These are phyloP conservation scores for Nissolia schottii DNA, from an alignment of 306 rosid species.

Conservation along the genomic window DNA sequence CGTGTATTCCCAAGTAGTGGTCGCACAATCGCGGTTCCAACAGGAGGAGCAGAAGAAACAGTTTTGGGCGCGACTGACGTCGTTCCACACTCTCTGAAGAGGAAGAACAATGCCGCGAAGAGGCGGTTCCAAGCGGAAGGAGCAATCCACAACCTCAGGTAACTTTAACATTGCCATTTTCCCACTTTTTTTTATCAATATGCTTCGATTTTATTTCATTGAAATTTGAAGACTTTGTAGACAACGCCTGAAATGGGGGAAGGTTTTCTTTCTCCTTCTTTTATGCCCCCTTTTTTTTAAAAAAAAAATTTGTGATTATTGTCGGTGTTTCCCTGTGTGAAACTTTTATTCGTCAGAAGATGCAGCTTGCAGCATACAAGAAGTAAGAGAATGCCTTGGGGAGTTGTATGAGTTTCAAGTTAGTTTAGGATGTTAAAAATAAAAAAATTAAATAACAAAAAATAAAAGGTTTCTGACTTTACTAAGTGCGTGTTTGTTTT, in stretches of 20 bases:
- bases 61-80: constrained; percentile 29
- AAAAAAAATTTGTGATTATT: no score
- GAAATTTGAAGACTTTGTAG: background rate
- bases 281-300: background rate
- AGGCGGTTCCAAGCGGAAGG: constrained; percentile 27
- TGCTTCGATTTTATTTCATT: background rate
- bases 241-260: background rate
- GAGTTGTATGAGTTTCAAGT: background rate
- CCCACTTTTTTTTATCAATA: no score
- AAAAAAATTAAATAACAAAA: no score
- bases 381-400: background rate
- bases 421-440: background rate
- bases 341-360: background rate
- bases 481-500: no score
- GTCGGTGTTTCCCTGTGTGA: background rate
- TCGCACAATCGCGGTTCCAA: background rate
- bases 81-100: background rate
- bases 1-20: background rate
- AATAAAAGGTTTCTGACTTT: background rate
- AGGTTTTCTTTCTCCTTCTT: background rate
- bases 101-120: constrained; percentile 30
- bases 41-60: constrained; percentile 14
- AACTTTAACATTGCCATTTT: no score
- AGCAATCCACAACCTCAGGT: constrained; percentile 1
- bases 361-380: background rate